Evolutionary conservation across 352 stramenopile genomes (phyloP).

Genomic region (Pythium utonaiense): DNA sequence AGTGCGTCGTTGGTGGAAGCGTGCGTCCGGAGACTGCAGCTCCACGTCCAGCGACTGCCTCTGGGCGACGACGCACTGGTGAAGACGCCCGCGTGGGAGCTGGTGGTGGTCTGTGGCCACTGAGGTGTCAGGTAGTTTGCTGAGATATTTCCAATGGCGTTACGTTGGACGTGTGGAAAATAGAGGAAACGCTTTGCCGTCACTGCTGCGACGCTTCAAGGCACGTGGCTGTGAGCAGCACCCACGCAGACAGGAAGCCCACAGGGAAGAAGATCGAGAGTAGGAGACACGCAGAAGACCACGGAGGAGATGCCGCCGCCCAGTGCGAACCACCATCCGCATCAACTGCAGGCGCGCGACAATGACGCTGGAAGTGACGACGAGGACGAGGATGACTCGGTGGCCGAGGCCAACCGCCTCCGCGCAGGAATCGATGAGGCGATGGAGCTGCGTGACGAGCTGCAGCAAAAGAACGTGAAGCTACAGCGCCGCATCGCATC

Average conservation of each 20-base stretch:
- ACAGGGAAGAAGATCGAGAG: too few species aligned
- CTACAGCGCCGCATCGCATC: constrained; percentile 73
- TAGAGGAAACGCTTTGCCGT: background rate
- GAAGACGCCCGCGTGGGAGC: background rate
- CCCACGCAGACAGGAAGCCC: too few species aligned
- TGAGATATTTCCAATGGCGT: background rate
- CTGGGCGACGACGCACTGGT: background rate
- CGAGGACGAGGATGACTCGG: constrained; percentile 39
- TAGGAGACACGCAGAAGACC: too few species aligned
- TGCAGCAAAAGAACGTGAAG: constrained; percentile 76
- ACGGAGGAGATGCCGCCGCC: background rate
- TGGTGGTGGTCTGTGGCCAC: background rate
- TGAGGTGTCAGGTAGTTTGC: background rate
- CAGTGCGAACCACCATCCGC: background rate
- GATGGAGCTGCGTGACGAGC: constrained; percentile 49
- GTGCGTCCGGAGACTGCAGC: background rate
- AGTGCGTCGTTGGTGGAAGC: background rate
- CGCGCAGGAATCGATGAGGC: constrained; percentile 50
- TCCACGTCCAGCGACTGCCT: constrained; percentile 1
- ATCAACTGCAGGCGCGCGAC: background rate
- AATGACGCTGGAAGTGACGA: background rate
- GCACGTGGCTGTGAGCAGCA: too few species aligned
- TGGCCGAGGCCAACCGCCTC: constrained; percentile 39
- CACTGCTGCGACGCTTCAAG: background rate
- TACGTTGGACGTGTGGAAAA: constrained; percentile 1